Evolutionary conservation across 1,139 yeast genomes (phyloP).

Genomic region (Pichia sp.): DNA sequence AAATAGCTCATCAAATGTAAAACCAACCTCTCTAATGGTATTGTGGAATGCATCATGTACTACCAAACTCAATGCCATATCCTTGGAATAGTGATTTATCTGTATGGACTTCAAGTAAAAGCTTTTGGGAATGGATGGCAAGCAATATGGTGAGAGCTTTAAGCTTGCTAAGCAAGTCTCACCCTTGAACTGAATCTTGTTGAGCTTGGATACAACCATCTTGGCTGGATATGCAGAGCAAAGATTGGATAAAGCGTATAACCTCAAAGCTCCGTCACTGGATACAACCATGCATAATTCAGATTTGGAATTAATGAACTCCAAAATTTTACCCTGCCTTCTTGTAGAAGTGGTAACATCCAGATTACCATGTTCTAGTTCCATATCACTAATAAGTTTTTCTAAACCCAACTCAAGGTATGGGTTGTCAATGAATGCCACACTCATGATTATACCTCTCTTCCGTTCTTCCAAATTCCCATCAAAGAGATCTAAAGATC

Average conservation of each 20-base stretch:
- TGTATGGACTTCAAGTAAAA: constrained; percentile 12
- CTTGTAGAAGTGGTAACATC: constrained; percentile 15
- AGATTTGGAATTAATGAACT: constrained; percentile 29
- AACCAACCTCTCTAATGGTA: constrained; percentile 38
- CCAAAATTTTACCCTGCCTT: constrained; percentile 18
- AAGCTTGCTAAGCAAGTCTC: constrained; percentile 11
- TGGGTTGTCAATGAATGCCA: constrained; percentile 52
- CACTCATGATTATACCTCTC: constrained; percentile 29
- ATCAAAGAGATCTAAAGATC: constrained; percentile 39
- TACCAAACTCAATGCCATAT: constrained; percentile 34
- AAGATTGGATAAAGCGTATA: constrained; percentile 47
- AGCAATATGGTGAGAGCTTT: constrained; percentile 20
- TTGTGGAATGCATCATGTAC: constrained; percentile 44
- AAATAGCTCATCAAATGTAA: constrained; percentile 32
- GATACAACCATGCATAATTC: constrained; percentile 56
- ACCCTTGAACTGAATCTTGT: constrained; percentile 8
- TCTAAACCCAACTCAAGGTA: constrained; percentile 36
- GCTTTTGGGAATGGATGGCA: constrained; percentile 20
- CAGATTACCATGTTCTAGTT: constrained; percentile 5
- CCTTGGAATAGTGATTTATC: constrained; percentile 11
- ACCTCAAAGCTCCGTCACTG: constrained; percentile 35
- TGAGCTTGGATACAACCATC: constrained; percentile 10
- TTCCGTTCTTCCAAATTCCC: constrained; percentile 18
- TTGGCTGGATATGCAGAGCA: constrained; percentile 39
- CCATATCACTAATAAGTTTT: constrained; percentile 23